phyloP scores from a whole-genome alignment of 306 rosid genomes.

The Elaeagnus macrophylla region DNA sequence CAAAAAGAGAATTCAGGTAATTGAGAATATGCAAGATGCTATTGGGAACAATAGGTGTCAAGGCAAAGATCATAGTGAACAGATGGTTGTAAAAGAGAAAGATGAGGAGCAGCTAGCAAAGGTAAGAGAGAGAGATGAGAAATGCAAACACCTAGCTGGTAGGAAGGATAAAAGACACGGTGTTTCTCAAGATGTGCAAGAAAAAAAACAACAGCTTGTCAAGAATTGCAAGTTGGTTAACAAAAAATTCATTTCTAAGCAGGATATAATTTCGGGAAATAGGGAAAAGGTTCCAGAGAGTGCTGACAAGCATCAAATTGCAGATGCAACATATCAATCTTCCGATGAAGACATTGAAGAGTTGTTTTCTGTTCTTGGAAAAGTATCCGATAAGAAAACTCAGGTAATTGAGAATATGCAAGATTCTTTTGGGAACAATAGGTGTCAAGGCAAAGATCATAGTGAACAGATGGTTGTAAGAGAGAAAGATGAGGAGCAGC shows the following conservation, averaged over 20 bases:
- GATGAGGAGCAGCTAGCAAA: background rate
- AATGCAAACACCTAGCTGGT: constrained; percentile 15
- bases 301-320: constrained; percentile 13
- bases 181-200: constrained; percentile 15
- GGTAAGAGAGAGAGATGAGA: background rate
- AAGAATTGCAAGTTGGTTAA: constrained; percentile 36
- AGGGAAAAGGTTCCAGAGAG: constrained; percentile 19
- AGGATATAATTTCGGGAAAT: constrained; percentile 10
- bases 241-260: constrained; percentile 18
- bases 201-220: constrained; percentile 14
- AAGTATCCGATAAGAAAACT: constrained; percentile 8
- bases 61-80: constrained; percentile 13
- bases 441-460: constrained; percentile 7
- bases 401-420: constrained; percentile 20
- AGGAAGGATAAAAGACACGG: constrained; percentile 23
- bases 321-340: constrained; percentile 11
- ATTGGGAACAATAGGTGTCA: constrained; percentile 8
- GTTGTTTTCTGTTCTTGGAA: constrained; percentile 16
- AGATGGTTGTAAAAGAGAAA: constrained; percentile 18
- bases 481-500: constrained; percentile 1
- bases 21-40: constrained; percentile 16
- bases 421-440: constrained; percentile 9
- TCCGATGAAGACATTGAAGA: constrained; percentile 17
- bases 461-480: constrained; percentile 18
- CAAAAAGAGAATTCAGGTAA: constrained; percentile 15